Evolutionary conservation across 2,329 filamentous ascomycete genomes (phyloP), one percentile per base, ranked within the genome.

Genomic region (Neophaeococcomyces mojaviensis): DNA sequence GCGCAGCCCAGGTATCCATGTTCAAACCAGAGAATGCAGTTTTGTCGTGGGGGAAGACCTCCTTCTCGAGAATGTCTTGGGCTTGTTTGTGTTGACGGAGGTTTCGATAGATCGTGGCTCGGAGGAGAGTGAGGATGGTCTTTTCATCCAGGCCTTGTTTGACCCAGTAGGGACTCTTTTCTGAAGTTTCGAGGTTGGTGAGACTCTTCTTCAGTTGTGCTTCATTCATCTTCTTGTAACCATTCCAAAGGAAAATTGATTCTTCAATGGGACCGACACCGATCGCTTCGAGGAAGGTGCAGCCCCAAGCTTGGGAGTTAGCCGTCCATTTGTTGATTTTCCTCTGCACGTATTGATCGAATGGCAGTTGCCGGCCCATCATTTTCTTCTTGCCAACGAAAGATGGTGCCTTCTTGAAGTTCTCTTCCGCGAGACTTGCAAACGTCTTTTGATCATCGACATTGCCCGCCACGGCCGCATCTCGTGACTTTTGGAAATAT

Each of bases 171-270:
- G 67, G 64, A 47, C 75, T 73, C 28, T 61, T 57, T 22, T 67
- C 64, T 56, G 87, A 80, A 48, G 83, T 80, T 0, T 71, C 69
- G 9, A 95, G 66, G n/a, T 76, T 74, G 1, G 62, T 65, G 31
- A 87, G 62, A 0, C 81, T 86, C 34, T 71, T 67, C 39, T 83
- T 70, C 12, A 95, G 69, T 49, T 90, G 77, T 0, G 68, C 67
- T 1, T 67, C 57, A 2, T 76, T 71, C 86, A 95, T 94, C 45
- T 88, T 80, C 65, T 86, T 90, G 56, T 79, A 81, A 0, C 89
- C 90, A 59, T 87, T 89, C 89, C 89, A 97, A 57, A 97, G 80
- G 63, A 90, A 94, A 10, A 85, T 82, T 84, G 97, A 94, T 68
- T 97, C 92, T 58, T 88, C 79, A 1, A 87, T 71, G 0, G 92